Evolutionary conservation across 2,329 filamentous ascomycete genomes (phyloP), one percentile per base, ranked within the genome.

Genomic region (Orbilia quercus): DNA sequence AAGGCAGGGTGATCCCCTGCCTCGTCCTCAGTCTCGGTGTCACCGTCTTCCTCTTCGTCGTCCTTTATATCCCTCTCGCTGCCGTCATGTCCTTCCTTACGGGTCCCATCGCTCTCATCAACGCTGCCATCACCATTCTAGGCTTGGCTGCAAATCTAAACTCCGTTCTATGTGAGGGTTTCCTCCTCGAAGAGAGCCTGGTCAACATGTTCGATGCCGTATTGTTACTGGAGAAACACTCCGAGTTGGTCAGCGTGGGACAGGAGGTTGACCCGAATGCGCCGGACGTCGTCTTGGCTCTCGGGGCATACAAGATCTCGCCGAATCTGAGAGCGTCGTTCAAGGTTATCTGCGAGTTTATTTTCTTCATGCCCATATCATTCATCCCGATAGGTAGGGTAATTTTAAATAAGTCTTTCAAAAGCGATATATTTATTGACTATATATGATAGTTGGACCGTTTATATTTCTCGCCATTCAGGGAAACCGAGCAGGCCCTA

Each of bases 61-160:
- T 95, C 81, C 85, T 91, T 0, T 98, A 96, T 77, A 82, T 97
- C 1, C 94, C 94, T 0, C 91, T 98, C 79, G 92, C 92, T 64
- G 91, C 91, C 1, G 91, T 99, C 78, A 85, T 99, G 20, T 89
- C 90, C 14, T 87, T 98, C 76, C 98, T 97, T 80, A 93, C 98
- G 78, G 90, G 90, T 20, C 86, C 88, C 70, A 89, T 89, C 28
- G 95, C 95, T n/a, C 96, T 92, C 91, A 82, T 96, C 66, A 97
- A 92, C 77, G 92, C 90, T 1, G 88, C 91, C 0, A 89, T 98
- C 75, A 84, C 98, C 50, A 91, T 96, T 0, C 84, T 99, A 1
- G 87, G 85, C 7, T 86, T 89, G 79, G 86, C 86, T 7, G 85
- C 86, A 2, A 85, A 86, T 1, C 83, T 89, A 47, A 85, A 88